phyloP scores from a whole-genome alignment of 1,284 basidiomycete species.

The Leccinum solheimii region DNA sequence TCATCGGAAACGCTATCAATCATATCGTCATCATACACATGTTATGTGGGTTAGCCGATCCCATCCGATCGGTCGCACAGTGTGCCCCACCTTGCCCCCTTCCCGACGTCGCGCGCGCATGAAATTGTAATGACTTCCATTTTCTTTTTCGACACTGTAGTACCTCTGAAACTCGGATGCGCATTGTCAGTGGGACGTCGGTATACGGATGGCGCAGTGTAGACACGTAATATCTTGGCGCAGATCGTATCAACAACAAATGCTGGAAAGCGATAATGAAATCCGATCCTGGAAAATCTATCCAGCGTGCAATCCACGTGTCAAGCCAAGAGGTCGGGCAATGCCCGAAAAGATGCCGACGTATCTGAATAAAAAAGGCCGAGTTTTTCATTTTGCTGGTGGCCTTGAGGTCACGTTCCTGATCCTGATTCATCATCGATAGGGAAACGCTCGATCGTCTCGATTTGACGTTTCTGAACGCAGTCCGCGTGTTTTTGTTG shows the following conservation, averaged over 20 bases:
- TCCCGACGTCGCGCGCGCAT: neutral
- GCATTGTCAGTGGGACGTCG: neutral
- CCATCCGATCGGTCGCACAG: neutral
- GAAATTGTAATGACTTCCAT: neutral
- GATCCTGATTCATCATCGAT: neutral
- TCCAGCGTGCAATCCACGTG: neutral
- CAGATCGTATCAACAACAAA: neutral
- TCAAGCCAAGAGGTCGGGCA: neutral
- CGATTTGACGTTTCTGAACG: slow-evolving; percentile 90
- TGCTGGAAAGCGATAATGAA: neutral
- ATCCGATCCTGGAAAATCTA: neutral
- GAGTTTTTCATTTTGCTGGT: neutral
- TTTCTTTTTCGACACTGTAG: neutral
- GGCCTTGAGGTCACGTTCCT: neutral
- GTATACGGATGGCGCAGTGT: neutral
- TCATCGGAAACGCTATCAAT: too few species aligned
- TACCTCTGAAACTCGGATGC: neutral
- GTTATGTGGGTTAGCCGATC: neutral
- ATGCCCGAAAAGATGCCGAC: neutral
- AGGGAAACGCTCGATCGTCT: slow-evolving; percentile 89
- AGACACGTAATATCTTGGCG: neutral
- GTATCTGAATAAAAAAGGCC: neutral
- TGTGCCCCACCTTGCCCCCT: neutral
- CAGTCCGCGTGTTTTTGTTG: slow-evolving; percentile 53
- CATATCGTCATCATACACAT: neutral